Conservation (phyloP, 2,329 filamentous ascomycete genomes). For the Calonectria hongkongensis region DNA sequence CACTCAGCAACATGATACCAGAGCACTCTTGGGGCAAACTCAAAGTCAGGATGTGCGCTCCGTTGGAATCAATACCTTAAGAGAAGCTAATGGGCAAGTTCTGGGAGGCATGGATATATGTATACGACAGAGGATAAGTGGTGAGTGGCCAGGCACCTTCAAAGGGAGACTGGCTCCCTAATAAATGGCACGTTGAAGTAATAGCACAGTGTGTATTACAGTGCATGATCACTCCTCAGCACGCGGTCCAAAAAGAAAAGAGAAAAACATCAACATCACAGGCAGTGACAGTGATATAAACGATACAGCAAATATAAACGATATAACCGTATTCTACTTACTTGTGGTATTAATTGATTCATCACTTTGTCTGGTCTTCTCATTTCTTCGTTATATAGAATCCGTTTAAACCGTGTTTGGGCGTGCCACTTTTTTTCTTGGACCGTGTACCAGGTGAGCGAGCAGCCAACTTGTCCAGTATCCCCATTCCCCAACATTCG, state of each 20-base stretch:
- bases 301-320: no score
- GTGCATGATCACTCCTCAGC: no score
- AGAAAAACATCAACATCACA: no score
- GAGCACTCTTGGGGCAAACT: background rate
- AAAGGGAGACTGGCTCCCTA: background rate
- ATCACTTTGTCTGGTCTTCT: no score
- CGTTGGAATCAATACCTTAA: background rate
- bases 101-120: background rate
- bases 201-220: background rate
- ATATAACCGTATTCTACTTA: no score
- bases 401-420: no score
- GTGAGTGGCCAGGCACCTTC: background rate
- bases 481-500: conserved; percentile 51
- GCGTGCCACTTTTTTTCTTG: no score
- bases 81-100: background rate
- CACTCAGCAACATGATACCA: background rate
- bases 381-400: no score
- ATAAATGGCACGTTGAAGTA: background rate
- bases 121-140: background rate
- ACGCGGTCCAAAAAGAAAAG: no score
- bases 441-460: no score
- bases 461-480: conserved; percentile 18
- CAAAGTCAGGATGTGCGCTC: background rate
- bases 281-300: no score
- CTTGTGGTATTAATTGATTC: no score